Evolutionary conservation across 139 green algal species (phyloP).

Genomic region (Chlamydomonas incerta): DNA sequence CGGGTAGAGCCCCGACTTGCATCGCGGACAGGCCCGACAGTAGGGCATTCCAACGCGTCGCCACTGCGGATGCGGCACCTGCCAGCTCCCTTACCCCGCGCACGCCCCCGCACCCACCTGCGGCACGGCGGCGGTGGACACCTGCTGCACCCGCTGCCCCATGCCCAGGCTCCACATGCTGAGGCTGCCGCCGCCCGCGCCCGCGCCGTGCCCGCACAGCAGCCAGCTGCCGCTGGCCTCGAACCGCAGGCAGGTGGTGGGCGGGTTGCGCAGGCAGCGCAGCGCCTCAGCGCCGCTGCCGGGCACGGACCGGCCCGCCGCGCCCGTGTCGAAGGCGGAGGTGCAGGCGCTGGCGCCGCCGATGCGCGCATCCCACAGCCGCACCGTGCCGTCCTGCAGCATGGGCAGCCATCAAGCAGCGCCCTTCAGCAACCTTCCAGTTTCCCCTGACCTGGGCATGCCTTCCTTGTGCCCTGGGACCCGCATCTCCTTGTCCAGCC

Average conservation of each 20-base stretch:
- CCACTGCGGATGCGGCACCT: too few relatives aligned
- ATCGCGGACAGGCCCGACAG: too few relatives aligned
- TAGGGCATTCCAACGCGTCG: too few relatives aligned
- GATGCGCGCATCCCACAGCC: conserved; percentile 16
- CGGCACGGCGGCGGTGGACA: neutral
- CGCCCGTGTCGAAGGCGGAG: neutral
- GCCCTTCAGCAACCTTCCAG: neutral
- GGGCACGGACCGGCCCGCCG: neutral
- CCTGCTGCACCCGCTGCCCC: neutral
- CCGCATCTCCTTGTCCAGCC: too few relatives aligned
- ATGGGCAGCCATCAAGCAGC: too few relatives aligned
- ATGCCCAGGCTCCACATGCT: conserved; percentile 38
- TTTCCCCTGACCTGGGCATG: too few relatives aligned
- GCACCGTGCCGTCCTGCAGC: conserved; percentile 30
- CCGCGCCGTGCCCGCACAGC: conserved; percentile 17
- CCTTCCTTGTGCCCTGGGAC: too few relatives aligned
- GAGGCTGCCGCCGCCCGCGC: conserved; percentile 1
- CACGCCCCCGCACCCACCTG: conserved; percentile 2
- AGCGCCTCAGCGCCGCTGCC: neutral
- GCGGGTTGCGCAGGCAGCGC: conserved; percentile 15
- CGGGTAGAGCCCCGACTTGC: too few relatives aligned
- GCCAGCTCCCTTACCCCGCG: neutral
- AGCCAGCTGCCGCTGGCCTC: conserved; percentile 37
- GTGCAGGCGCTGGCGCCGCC: neutral
- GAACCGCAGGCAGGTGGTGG: conserved; percentile 32